Evolutionary conservation across 345 rosid species (phyloP), one percentile per base, ranked within the genome.

Genomic region (Eucalyptus leucophloia): DNA sequence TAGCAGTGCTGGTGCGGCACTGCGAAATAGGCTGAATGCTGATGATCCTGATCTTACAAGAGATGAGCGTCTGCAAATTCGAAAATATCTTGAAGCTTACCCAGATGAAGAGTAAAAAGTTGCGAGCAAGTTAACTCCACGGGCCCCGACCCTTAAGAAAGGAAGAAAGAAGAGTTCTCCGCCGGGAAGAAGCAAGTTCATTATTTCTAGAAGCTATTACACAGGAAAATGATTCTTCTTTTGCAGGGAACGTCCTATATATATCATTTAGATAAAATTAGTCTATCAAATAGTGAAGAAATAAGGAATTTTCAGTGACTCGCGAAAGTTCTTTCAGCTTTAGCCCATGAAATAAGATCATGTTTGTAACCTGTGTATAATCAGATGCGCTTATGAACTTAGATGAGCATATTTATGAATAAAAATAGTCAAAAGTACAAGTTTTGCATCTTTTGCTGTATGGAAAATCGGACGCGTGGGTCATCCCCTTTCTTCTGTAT

Each of bases 21-120:
- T 95, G 30, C 90, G 96, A 51, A 93, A 90, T 92, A 94, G 96
- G 92, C 90, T 96, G 89, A 92, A 87, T 4, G 89, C 91, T 2
- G 96, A 95, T 26, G 95, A 98, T 91, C 97, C 96, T 7, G 93
- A 92, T 88, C 95, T 98, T 32, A 93, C 93, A 6, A 92, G 86
- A 90, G 96, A 93, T 30, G 98, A 97, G 87, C 92, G 95, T 69
- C 56, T 40, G 88, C 93, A 92, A 89, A 91, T 98, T 92, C 92
- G 93, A 88, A 91, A 88, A 92, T 93, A 95, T 91, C 94, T 98
- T 83, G 95, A 95, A 94, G 90, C 97, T 49, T 93, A 7, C 88
- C 89, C 94, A 17, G 94, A 92, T 28, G 93, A 88, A 49, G 93
- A 90, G 89, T 92, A 91, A 93, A 77, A 67, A 47, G 28, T 21